These are phyloP conservation scores for Stephania cephalantha DNA, from an alignment of 164 flowering plant genomes.

Conservation along the genomic window DNA sequence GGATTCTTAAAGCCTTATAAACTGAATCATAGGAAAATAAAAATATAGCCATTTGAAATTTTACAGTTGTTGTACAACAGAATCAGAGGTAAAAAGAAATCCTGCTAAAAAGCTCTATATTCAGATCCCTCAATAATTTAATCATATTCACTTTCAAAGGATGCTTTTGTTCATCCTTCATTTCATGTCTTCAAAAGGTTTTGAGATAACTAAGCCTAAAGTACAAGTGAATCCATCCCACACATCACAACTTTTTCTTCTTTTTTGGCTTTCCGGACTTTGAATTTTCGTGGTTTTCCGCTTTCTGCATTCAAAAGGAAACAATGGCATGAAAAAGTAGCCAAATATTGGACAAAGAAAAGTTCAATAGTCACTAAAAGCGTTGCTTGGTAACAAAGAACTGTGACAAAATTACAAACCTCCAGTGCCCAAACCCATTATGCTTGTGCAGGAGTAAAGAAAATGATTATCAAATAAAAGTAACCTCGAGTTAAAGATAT, in stretches of 20 bases:
- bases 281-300: slow-evolving; percentile 16
- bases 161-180: not conserved
- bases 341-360: not conserved
- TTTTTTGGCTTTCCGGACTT: slow-evolving; percentile 20
- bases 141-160: not conserved
- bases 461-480: not conserved
- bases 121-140: not conserved
- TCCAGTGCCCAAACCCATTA: not conserved
- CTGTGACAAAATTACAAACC: not conserved
- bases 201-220: not conserved
- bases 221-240: not conserved
- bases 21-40: too few species aligned
- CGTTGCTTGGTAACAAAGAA: not conserved
- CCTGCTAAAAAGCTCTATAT: not conserved
- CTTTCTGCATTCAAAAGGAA: slow-evolving; percentile 17
- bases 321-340: not conserved
- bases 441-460: not conserved
- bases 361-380: not conserved
- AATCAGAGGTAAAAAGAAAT: not conserved
- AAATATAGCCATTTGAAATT: not conserved
- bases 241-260: slow-evolving; percentile 26
- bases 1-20: too few species aligned
- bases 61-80: not conserved
- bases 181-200: not conserved
- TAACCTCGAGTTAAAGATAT: not conserved